Conservation (phyloP, 306 rosid species). For the Cyclanthera cordifolia region DNA sequence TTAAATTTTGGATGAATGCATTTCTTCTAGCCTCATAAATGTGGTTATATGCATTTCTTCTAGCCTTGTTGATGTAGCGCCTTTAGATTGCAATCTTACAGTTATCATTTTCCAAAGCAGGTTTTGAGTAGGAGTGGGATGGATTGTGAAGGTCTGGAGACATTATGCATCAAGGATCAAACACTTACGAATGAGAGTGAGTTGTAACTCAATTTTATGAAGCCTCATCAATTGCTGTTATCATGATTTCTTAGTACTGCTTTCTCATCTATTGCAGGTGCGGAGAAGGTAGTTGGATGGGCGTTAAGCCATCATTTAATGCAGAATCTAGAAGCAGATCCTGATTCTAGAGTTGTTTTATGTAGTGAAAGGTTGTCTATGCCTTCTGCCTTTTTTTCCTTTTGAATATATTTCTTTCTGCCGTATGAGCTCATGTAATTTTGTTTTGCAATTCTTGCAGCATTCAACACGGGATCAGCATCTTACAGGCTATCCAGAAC, state of each 20-base stretch:
- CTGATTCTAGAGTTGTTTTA: slow-evolving; percentile 57
- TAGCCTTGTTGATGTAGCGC: background rate
- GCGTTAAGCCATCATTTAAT: slow-evolving; percentile 86
- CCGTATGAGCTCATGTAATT: slow-evolving; percentile 23
- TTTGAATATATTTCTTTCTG: slow-evolving; percentile 13
- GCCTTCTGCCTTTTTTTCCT: slow-evolving; percentile 12
- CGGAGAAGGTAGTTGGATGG: slow-evolving; percentile 98
- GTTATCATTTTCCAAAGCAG: slow-evolving; percentile 32
- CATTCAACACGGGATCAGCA: slow-evolving; percentile 70
- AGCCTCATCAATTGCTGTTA: slow-evolving; percentile 2
- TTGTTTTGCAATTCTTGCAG: slow-evolving; percentile 53
- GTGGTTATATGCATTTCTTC: background rate
- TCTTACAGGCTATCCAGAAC: slow-evolving; percentile 81
- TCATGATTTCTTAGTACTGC: slow-evolving; percentile 11
- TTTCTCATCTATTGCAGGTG: slow-evolving; percentile 51
- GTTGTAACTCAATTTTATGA: slow-evolving; percentile 21
- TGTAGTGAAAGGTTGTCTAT: slow-evolving; percentile 64
- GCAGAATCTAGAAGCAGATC: slow-evolving; percentile 67
- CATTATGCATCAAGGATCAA: slow-evolving; percentile 64
- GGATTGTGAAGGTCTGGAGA: slow-evolving; percentile 84
- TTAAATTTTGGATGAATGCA: background rate
- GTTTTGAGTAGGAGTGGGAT: slow-evolving; percentile 75
- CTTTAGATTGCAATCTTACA: slow-evolving; percentile 5
- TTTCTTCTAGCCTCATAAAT: background rate
- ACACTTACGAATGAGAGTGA: slow-evolving; percentile 79